Evolutionary conservation across 176 grass and related monocot species (phyloP), one percentile per base, ranked within the genome.

Genomic region (Pontederia paniculata): DNA sequence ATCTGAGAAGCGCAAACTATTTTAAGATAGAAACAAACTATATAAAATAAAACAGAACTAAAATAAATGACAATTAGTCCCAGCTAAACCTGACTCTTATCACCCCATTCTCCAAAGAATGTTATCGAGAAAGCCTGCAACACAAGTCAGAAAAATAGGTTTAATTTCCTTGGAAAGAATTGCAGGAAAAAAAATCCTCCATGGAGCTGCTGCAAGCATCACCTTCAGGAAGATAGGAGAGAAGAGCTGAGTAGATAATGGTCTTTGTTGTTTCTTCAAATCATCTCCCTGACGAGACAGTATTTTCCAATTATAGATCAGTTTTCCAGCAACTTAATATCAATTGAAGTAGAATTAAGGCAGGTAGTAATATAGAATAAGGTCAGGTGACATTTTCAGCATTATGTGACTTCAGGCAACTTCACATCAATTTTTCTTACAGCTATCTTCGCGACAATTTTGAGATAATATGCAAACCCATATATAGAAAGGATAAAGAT

Each of bases 71-170:
- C 51, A 45, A 56, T 52, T 18, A 65, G 50, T 42, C 52, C 41
- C 46, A 23, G 56, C 10, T 28, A 73, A 88, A 93, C 94, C 88
- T 99, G 94, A 57, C 94, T 99, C 63, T 88, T 99, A 68, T 99
- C 94, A 82, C 94, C 94, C 94, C 94, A 99, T 48, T 99, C 94
- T 8, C 94, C 94, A 71, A 99, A 93, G 78, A 99, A 99, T 19
- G 83, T 99, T 55, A 99, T 88, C 47, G 87, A 99, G 82, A 99
- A 99, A 67, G 94, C 87, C 94, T 99, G 66, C 46, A 73, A 3
- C 55, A 78, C 12, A 52, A 10, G 22, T 16, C 6, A 42, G 62
- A 11, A 51, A 14, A 49, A 51, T 22, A 51, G 20, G 9, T 49
- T 11, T 48, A 16, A 9, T 23, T 25, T 23, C 18, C 21, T 65